phyloP scores from a whole-genome alignment of 2,329 filamentous ascomycete genomes.

The Sarocladium brachiariae region DNA sequence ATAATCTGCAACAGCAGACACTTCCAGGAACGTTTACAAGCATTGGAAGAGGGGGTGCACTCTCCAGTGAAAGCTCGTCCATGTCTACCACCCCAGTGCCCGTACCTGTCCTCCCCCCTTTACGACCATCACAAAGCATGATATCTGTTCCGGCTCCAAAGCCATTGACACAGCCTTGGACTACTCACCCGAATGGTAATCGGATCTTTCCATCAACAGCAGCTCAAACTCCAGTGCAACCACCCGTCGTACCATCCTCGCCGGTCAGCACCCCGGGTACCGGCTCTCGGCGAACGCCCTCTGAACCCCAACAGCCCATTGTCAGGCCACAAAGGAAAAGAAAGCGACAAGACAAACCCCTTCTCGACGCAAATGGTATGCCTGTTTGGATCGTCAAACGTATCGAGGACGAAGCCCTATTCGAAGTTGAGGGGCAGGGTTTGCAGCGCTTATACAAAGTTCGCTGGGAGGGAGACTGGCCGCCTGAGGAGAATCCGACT shows the following conservation, averaged over 20 bases:
- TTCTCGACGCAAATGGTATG: conserved; percentile 15
- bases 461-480: conserved; percentile 52
- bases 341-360: conserved; percentile 6
- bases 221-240: neutral
- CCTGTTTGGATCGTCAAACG: conserved; percentile 36
- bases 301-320: neutral
- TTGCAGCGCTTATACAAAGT: conserved; percentile 42
- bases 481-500: conserved; percentile 46
- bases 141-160: conserved; percentile 9
- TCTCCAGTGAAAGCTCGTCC: neutral
- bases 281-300: neutral
- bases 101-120: neutral
- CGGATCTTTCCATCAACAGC: neutral
- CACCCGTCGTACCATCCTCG: neutral
- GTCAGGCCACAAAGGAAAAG: conserved; percentile 5
- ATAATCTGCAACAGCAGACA: conserved; percentile 11
- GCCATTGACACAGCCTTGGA: neutral
- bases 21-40: neutral
- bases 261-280: neutral
- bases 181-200: neutral
- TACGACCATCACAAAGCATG: neutral
- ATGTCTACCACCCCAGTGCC: neutral
- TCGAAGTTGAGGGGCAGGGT: conserved; percentile 28
- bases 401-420: conserved; percentile 31
- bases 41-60: neutral